Evolutionary conservation across 306 rosid species (phyloP).

Genomic region (Dryas drummondii): DNA sequence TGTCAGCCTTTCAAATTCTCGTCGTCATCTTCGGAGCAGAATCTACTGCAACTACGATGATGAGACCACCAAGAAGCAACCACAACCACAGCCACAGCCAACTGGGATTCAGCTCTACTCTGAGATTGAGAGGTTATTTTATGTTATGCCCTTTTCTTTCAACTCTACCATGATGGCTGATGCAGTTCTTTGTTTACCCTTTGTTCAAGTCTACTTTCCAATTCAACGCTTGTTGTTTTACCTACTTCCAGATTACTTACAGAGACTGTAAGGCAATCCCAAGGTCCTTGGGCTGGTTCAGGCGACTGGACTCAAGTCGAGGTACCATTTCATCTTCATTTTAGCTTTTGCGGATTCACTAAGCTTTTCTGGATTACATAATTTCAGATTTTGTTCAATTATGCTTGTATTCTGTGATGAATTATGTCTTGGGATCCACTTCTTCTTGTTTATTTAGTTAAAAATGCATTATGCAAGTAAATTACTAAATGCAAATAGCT

Average conservation of each 20-base stretch:
- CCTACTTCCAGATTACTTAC: conserved; percentile 60
- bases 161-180: neutral
- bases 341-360: conserved; percentile 5
- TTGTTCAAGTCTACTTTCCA: neutral
- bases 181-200: neutral
- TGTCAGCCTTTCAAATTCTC: conserved; percentile 9
- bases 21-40: conserved; percentile 15
- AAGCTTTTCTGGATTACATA: conserved; percentile 8
- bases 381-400: neutral
- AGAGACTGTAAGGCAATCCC: conserved; percentile 78
- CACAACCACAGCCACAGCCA: conserved; percentile 34
- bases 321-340: conserved; percentile 36
- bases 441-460: neutral
- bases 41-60: conserved; percentile 42
- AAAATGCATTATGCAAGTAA: neutral
- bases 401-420: neutral
- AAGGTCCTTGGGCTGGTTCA: conserved; percentile 65
- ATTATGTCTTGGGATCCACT: neutral
- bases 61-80: conserved; percentile 6
- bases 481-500: neutral
- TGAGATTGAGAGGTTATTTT: conserved; percentile 69
- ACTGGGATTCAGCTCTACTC: conserved; percentile 72
- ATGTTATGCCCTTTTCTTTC: neutral
- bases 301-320: conserved; percentile 84
- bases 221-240: neutral